These are phyloP conservation scores for Wickerhamomyces chambardii DNA, from an alignment of 805 yeast genomes.

Conservation along the genomic window DNA sequence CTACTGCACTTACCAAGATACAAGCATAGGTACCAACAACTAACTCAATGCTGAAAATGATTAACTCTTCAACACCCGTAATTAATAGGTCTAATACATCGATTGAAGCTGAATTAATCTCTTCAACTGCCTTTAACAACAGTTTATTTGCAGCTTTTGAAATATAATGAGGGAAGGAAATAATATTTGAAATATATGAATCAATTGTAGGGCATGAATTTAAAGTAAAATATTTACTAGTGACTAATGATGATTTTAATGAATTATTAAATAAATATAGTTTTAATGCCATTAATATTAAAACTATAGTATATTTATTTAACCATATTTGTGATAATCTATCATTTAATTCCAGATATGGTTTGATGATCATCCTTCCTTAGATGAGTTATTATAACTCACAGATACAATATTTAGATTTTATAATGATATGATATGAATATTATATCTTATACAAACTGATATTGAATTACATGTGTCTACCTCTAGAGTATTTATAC, in stretches of 20 bases:
- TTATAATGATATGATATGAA: no score
- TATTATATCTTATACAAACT: no score
- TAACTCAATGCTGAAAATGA: constrained; percentile 60
- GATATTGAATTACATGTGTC: no score
- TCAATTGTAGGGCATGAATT: constrained; percentile 41
- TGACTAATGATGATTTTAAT: constrained; percentile 30
- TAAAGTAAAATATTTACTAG: constrained; percentile 28
- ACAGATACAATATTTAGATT: no score
- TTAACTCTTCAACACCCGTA: constrained; percentile 47
- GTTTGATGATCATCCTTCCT: constrained; percentile 4
- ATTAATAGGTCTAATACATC: constrained; percentile 35
- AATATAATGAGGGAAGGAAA: constrained; percentile 48
- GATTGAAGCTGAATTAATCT: constrained; percentile 37
- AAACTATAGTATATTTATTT: constrained; percentile 51
- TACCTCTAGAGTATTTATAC: no score
- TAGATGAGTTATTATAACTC: no score
- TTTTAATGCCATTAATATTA: constrained; percentile 51
- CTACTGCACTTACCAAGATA: constrained; percentile 62
- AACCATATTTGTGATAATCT: constrained; percentile 56
- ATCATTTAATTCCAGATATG: constrained; percentile 42
- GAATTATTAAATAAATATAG: constrained; percentile 45
- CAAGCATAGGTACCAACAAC: constrained; percentile 86
- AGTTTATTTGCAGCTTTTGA: constrained; percentile 45
- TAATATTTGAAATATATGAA: constrained; percentile 19
- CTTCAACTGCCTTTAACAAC: constrained; percentile 35